A percentile compares a stretch with the other conserved stretches of the same genome.
These are phyloP conservation scores for Zygosaccharomyces sapae DNA, from an alignment of 1,139 yeast genomes.

Conservation along the genomic window DNA sequence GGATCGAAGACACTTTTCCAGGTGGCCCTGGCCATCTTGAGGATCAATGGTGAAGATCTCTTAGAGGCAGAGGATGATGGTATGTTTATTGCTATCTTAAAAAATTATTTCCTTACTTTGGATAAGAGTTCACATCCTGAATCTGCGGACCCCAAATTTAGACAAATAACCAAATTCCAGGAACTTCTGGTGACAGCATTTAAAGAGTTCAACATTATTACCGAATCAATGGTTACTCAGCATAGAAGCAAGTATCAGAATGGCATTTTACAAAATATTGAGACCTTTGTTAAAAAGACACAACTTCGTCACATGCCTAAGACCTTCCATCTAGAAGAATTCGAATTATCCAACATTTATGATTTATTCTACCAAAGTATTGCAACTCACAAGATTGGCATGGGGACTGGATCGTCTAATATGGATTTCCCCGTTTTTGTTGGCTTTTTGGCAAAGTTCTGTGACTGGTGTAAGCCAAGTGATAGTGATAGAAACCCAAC, in stretches of 20 bases:
- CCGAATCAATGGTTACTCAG: constrained; percentile 66
- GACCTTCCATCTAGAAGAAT: constrained; percentile 54
- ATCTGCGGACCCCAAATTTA: constrained; percentile 58
- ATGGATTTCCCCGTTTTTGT: constrained; percentile 74
- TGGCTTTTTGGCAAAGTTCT: constrained; percentile 70
- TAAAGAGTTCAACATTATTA: constrained; percentile 77
- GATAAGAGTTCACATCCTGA: constrained; percentile 80
- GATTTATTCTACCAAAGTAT: constrained; percentile 81
- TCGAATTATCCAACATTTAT: constrained; percentile 65
- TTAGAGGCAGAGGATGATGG: constrained; percentile 88
- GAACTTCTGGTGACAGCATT: constrained; percentile 87
- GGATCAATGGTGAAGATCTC: constrained; percentile 81
- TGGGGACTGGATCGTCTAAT: constrained; percentile 63
- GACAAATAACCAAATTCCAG: constrained; percentile 78
- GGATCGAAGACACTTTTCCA: constrained; percentile 90
- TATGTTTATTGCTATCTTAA: constrained; percentile 76
- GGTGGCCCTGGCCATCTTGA: constrained; percentile 82
- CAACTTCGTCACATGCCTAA: constrained; percentile 82
- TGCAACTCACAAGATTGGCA: constrained; percentile 58
- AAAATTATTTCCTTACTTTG: constrained; percentile 71
- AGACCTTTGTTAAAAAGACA: constrained; percentile 85
- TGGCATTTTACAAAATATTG: constrained; percentile 78
- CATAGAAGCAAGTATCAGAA: constrained; percentile 71
- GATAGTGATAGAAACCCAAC: constrained; percentile 40
- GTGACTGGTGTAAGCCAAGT: constrained; percentile 65